phyloP scores from a whole-genome alignment of 2,329 filamentous ascomycete genomes.

The Colletotrichum destructivum region DNA sequence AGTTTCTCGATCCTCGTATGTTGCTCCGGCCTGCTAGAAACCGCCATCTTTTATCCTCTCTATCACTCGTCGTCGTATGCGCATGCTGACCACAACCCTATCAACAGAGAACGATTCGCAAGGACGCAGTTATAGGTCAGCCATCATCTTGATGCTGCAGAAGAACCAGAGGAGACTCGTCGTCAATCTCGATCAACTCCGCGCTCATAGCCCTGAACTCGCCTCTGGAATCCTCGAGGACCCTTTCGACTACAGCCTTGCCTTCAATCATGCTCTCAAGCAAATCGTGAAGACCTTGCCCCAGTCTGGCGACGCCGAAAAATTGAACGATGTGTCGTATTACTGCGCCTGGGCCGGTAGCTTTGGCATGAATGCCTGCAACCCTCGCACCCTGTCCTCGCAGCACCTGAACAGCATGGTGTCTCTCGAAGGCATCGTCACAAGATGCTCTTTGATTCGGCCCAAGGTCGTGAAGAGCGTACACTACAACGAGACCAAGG shows the following conservation, averaged over 20 bases:
- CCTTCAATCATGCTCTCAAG: constrained; percentile 92
- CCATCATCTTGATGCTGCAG: constrained; percentile 85
- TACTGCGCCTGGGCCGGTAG: constrained; percentile 98
- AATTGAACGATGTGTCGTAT: constrained; percentile 84
- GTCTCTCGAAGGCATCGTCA: constrained; percentile 97
- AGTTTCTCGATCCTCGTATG: constrained; percentile 95
- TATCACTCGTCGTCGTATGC: constrained; percentile 43
- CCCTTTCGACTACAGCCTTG: constrained; percentile 89
- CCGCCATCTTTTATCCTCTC: constrained; percentile 13
- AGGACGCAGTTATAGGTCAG: constrained; percentile 84
- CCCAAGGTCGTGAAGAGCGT: constrained; percentile 99
- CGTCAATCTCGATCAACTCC: constrained; percentile 91
- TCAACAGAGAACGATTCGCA: constrained; percentile 63
- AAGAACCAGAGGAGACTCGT: constrained; percentile 75
- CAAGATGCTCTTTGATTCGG: constrained; percentile 92
- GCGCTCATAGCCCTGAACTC: constrained; percentile 87
- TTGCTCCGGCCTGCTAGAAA: constrained; percentile 49
- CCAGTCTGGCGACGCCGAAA: constrained; percentile 82
- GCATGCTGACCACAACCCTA: constrained; percentile 24
- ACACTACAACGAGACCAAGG: constrained; percentile 91
- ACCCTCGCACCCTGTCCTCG: constrained; percentile 92
- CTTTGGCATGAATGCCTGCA: constrained; percentile 95
- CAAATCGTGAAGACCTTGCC: constrained; percentile 87
- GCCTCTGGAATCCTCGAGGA: constrained; percentile 83
- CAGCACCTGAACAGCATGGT: constrained; percentile 96